These are phyloP conservation scores for Alternaria burnsii DNA, from an alignment of 2,329 filamentous ascomycete species.

Conservation along the genomic window DNA sequence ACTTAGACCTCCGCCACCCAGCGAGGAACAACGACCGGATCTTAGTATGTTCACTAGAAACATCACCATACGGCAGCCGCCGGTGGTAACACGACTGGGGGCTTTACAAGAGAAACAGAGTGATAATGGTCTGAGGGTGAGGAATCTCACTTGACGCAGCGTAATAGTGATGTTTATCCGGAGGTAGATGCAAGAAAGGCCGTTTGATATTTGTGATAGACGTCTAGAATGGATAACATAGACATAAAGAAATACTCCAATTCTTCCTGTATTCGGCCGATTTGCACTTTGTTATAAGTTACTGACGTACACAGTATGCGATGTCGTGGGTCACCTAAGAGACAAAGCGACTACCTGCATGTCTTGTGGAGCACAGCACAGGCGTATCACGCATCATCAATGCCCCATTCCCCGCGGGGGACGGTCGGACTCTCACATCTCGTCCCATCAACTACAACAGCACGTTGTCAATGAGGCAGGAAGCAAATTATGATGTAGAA, in stretches of 20 bases:
- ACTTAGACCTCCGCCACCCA: slow-evolving; percentile 30
- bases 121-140: not conserved
- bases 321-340: no score
- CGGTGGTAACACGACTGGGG: slow-evolving; percentile 16
- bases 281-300: not conserved
- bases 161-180: not conserved
- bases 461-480: no score
- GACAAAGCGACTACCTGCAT: slow-evolving; percentile 1
- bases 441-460: not conserved
- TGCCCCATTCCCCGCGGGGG: no score
- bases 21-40: slow-evolving; percentile 31
- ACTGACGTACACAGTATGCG: not conserved
- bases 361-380: not conserved
- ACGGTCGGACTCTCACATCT: not conserved
- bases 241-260: not conserved
- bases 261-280: not conserved
- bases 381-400: not conserved
- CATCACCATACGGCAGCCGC: slow-evolving; percentile 13
- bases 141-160: no score
- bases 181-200: not conserved
- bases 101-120: not conserved
- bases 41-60: slow-evolving; percentile 29
- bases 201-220: not conserved
- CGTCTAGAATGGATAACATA: not conserved
- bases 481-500: no score